Base-by-base conservation (phyloP, 2,329 filamentous ascomycete genomes). In the Cryphonectria naterciae region DNA sequence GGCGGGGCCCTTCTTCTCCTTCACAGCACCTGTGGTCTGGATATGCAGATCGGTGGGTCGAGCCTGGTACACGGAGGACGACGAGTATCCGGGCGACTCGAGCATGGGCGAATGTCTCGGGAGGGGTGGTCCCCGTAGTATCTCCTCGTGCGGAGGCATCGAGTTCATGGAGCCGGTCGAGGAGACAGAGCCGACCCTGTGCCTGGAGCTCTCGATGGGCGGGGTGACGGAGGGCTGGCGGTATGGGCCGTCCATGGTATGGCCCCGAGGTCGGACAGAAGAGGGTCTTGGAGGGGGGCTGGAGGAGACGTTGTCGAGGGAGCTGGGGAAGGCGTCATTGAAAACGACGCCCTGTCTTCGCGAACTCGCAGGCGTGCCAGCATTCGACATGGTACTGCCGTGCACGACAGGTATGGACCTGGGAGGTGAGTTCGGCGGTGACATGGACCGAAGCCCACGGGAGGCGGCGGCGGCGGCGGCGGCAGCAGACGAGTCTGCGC, bases 151-250 rank as follows among this genome's bases (percentile, higher is more conserved):
- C 65, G 86, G 84, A 65, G 85, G 83, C 64, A 87, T 83, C 5
- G 89, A 87, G 4, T 85, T 81, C 64, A 87, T 83, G 6, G 89
- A 87, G 3, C 85, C 81, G 10, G 89, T 85, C 49, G 90, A 91
- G 75, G 91, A 90, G 75, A 93, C 88, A 39, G 92, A 93, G 65
- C 91, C 90, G 60, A 93, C 88, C 67, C 91, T 86, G 75, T 90
- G 88, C 67, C 91, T 87, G 75, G 82, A 65, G 22, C 28, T 85
- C 71, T 89, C 87, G 49, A 78, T 71, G 4, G 79, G 74, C n/a
- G 81, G 77, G 49, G 81, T 77, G 17, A 81, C 77, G 25, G 78
- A 78, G 67, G 77, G 72, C 68, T 83, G 85, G 56, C 87, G 83
- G 77, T 86, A 82, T 49, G 85, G 82, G 60, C 85, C 84, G 74